These are phyloP conservation scores for Gorgonomyces haynaldii DNA, from an alignment of 192 early-diverging fungal species.

Conservation along the genomic window DNA sequence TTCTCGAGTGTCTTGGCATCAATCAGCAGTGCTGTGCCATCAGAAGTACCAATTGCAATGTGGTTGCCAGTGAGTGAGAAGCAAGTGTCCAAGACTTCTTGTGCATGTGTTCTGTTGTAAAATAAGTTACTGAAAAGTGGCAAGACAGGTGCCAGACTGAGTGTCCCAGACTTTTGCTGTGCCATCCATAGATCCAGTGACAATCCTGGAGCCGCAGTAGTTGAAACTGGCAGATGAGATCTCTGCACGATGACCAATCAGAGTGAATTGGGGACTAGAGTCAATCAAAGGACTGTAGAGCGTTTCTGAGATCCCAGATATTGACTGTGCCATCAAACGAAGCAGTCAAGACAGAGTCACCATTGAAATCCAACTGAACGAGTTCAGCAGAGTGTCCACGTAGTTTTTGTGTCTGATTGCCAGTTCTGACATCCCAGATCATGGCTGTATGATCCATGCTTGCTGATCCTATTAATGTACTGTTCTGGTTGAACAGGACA, in stretches of 20 bases:
- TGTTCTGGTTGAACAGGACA: slow-evolving; percentile 24
- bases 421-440: slow-evolving; percentile 39
- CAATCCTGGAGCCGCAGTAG: slow-evolving; percentile 7
- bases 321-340: slow-evolving; percentile 40
- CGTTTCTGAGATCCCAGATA: slow-evolving; percentile 31
- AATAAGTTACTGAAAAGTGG: slow-evolving; percentile 21
- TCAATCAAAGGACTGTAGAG: not conserved
- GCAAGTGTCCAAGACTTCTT: slow-evolving; percentile 33
- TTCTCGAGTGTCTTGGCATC: slow-evolving; percentile 16
- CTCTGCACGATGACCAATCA: slow-evolving; percentile 41
- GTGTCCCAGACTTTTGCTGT: slow-evolving; percentile 36
- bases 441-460: slow-evolving; percentile 38
- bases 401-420: slow-evolving; percentile 24
- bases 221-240: slow-evolving; percentile 28
- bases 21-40: slow-evolving; percentile 25
- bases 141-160: slow-evolving; percentile 15
- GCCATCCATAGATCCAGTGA: slow-evolving; percentile 36
- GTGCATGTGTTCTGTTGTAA: slow-evolving; percentile 27
- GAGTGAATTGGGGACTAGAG: slow-evolving; percentile 29
- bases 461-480: slow-evolving; percentile 23
- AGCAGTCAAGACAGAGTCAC: slow-evolving; percentile 29
- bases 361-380: slow-evolving; percentile 19
- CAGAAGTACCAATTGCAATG: slow-evolving; percentile 29
- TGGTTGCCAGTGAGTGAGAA: slow-evolving; percentile 16
- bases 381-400: slow-evolving; percentile 41